Evolutionary conservation across 768 basidiomycete species (phyloP), one percentile per base, ranked within the genome.

Genomic region (Russula compacta): DNA sequence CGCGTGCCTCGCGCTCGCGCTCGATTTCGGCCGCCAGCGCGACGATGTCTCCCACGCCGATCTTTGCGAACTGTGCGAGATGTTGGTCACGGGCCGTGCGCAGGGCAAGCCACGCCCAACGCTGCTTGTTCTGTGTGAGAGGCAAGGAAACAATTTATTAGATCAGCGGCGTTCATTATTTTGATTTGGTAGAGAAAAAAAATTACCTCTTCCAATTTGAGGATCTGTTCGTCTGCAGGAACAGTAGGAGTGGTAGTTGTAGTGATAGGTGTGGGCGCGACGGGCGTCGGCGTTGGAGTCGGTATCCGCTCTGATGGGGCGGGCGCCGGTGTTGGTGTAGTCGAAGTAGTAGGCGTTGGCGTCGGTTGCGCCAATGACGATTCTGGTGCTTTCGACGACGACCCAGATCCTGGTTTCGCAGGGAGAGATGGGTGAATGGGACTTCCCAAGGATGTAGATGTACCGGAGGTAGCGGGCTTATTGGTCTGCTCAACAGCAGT

Each of bases 41-140:
- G 6, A 68, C 49, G 62, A 94, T 75, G 63, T 92, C 89, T 8
- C 88, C 89, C 6, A 83, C 83, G 17, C 87, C 89, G 62, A 92
- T 91, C 74, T 83, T 86, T n/a, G 84, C 81, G 65, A 93, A 92
- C 66, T 89, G 83, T 63, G 85, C 82, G 43, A 92, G 70, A 71
- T 92, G 75, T 60, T 80, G 79, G 65, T 89, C 84, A 40, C 90
- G 85, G 56, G 87, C 83, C 44, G 82, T 80, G 19, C 91, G 86
- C 60, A 93, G 78, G 8, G 86, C 87, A 17, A 92, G 78, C 91
- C 92, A 94, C 6, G 88, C 76, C 78, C 84, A 83, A 3, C 87
- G 81, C 63, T 85, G 81, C 67, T 90, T 89, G 72, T 83, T 85
- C 91, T 92, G 68, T 14, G 24, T 29, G 24, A 47, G 15, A 29